phyloP scores from a whole-genome alignment of 257 asterid genomes.

The Nicotiana tabacum region DNA sequence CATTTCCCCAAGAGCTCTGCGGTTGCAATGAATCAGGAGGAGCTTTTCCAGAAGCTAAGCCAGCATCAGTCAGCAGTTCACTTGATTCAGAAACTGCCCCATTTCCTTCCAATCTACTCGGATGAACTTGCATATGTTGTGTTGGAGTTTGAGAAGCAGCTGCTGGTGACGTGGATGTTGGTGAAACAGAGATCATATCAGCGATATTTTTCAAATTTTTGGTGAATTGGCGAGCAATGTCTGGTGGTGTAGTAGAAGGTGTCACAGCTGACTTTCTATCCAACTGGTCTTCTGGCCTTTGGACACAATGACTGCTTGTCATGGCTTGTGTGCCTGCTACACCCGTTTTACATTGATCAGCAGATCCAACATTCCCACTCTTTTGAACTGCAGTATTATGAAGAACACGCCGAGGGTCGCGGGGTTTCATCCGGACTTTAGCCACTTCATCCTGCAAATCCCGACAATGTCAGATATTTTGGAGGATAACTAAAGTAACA shows the following conservation, averaged over 20 bases:
- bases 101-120: conserved; percentile 37
- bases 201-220: conserved; percentile 64
- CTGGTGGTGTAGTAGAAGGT: conserved; percentile 47
- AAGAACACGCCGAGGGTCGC: conserved; percentile 92
- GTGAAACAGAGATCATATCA: conserved; percentile 65
- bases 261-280: conserved; percentile 37
- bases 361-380: conserved; percentile 34
- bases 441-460: conserved; percentile 72
- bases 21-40: conserved; percentile 52
- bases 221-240: conserved; percentile 76
- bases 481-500: conserved; percentile 6
- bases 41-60: conserved; percentile 39
- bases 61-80: conserved; percentile 34
- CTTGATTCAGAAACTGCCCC: conserved; percentile 35
- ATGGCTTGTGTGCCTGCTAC: conserved; percentile 29
- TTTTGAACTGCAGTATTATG: conserved; percentile 47
- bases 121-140: conserved; percentile 32
- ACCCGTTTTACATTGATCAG: conserved; percentile 46
- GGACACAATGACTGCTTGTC: conserved; percentile 29
- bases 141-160: conserved; percentile 36
- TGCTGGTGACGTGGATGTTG: conserved; percentile 33
- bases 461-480: conserved; percentile 11
- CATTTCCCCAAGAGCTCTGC: conserved; percentile 69
- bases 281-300: conserved; percentile 45
- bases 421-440: conserved; percentile 83